Evolutionary conservation across 179 eudicot genomes (phyloP).

Genomic region (Nepenthes alata): DNA sequence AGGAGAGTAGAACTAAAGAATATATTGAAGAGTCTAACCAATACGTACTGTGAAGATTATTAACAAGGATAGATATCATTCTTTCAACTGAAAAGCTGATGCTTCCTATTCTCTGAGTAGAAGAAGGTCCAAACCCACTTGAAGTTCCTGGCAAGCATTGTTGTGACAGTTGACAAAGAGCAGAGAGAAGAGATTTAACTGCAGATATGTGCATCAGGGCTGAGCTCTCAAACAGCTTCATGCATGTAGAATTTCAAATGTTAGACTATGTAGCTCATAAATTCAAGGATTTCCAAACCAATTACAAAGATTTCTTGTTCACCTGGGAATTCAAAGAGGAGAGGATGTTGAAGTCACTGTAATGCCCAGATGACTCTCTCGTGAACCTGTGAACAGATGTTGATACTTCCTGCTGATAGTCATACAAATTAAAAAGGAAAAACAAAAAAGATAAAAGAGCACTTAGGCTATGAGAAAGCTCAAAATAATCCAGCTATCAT

Average conservation of each 20-base stretch:
- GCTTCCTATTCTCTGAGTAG: conserved; percentile 82
- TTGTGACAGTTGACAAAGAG: conserved; percentile 79
- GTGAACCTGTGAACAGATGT: conserved; percentile 59
- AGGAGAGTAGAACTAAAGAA: neutral
- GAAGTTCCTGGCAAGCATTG: conserved; percentile 55
- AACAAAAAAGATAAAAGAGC: neutral
- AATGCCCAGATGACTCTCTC: conserved; percentile 81
- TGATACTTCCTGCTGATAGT: conserved; percentile 58
- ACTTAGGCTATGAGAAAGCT: no score
- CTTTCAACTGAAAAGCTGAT: conserved; percentile 84
- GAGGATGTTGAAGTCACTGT: conserved; percentile 80
- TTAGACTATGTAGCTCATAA: conserved; percentile 11
- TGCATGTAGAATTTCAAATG: conserved; percentile 8
- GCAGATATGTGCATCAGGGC: conserved; percentile 82
- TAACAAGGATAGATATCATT: conserved; percentile 73
- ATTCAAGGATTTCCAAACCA: conserved; percentile 1
- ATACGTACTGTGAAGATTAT: conserved; percentile 75
- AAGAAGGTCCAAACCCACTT: conserved; percentile 43
- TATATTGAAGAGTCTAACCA: neutral
- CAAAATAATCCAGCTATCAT: no score
- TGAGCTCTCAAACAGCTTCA: conserved; percentile 90
- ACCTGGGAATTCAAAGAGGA: conserved; percentile 96
- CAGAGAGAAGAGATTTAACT: conserved; percentile 89
- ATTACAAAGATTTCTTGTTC: conserved; percentile 6
- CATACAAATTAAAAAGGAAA: neutral